These are phyloP conservation scores for Talaromyces sp. DNA, from an alignment of 2,329 filamentous ascomycete genomes.

Conservation along the genomic window DNA sequence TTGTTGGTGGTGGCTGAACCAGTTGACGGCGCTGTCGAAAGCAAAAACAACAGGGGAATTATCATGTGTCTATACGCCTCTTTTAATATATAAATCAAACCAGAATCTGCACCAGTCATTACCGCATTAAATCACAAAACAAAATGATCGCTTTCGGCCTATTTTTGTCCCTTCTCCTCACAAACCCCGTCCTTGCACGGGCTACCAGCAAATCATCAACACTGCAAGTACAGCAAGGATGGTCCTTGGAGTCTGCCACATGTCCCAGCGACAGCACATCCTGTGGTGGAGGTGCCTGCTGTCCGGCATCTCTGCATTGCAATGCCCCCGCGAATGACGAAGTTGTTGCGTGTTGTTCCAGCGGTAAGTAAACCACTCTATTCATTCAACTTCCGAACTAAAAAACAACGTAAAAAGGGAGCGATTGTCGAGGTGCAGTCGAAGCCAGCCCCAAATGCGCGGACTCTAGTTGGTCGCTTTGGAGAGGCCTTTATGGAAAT, in stretches of 20 bases:
- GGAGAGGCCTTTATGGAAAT: conserved; percentile 5
- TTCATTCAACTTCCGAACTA: background rate
- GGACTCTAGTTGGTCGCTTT: conserved; percentile 7
- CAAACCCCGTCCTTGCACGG: background rate
- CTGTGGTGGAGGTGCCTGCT: conserved; percentile 3
- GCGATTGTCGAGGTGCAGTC: background rate
- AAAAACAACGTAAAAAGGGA: background rate
- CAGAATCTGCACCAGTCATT: too few relatives aligned
- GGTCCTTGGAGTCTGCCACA: conserved; percentile 5
- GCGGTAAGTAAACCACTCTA: background rate
- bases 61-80: background rate
- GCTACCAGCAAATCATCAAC: background rate
- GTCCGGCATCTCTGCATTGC: conserved; percentile 3
- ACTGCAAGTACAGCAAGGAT: conserved; percentile 8
- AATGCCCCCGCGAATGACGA: conserved; percentile 4
- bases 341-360: conserved; percentile 5
- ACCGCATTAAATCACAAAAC: background rate
- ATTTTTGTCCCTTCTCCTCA: background rate
- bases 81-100: too few relatives aligned
- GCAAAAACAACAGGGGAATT: background rate
- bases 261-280: conserved; percentile 3
- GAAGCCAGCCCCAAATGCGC: background rate
- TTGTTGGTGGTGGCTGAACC: background rate
- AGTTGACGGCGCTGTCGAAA: too few relatives aligned
- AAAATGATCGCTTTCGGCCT: background rate